Base-by-base conservation (phyloP, 2,329 filamentous ascomycete genomes). In the Stachybotrys elegans region DNA sequence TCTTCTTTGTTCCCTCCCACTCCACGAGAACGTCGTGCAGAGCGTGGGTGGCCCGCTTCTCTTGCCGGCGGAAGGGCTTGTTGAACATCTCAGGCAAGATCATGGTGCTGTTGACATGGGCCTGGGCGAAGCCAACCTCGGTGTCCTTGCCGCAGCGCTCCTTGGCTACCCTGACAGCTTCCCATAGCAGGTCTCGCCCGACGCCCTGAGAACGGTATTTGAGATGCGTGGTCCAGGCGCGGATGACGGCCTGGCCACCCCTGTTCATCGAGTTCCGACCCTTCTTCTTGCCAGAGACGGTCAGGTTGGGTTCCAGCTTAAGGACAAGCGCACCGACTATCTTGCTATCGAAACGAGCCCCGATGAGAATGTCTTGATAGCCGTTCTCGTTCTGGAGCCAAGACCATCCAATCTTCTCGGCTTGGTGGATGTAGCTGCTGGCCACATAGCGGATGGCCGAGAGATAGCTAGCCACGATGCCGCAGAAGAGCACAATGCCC, bases 201-300 rank as follows among this genome's bases (percentile, higher is more conserved):
- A 94, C 71, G 0, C 89, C 88, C 49, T 80, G 79, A 23, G 78
- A 72, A 21, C 90, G 76, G 61, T 88, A 89, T 52, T 74, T 72
- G 41, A 82, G 66, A 58, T 75, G 75, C 2, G 89, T 87, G 2
- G 88, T 92, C 89, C 90, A 95, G 2, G 86, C 89, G 22, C 86
- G 79, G 45, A 95, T 83, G 39, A 89, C 70, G 8, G 83, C 86
- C 49, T 76, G 78, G 42, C 84, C 84, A 27, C 82, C 79, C 51
- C 70, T 60, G 53, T 72, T 70, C 57, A 58, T 68, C 53, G 51
- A 49, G 40, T 55, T 62, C 53, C 59, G 67, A 67, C 57, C 58
- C 59, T 63, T 56, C 62, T 68, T 57, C 44, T 55, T 62, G 43
- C 62, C 61, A 17, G 55, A 55, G 48, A 49, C 43, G 52, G 46